A percentile compares a stretch with the other conserved stretches of the same genome.
phyloP scores from a whole-genome alignment of 495 filamentous ascomycete species.

The Penicillium bovifimosum region DNA sequence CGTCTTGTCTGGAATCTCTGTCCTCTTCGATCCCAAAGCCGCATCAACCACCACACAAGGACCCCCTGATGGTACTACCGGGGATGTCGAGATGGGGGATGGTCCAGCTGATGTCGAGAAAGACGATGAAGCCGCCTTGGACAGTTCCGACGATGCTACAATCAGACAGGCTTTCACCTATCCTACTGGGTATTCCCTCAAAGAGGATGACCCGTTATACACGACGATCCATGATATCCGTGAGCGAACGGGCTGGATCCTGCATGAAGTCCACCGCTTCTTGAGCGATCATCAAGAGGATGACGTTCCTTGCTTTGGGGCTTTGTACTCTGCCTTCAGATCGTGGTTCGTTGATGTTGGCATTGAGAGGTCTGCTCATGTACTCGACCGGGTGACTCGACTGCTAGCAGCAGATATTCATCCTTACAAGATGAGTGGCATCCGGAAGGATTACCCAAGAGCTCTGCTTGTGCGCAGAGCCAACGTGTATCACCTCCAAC shows the following conservation, averaged over 20 bases:
- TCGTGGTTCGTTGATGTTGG: slow-evolving; percentile 98
- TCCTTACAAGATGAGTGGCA: slow-evolving; percentile 88
- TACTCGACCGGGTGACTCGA: slow-evolving; percentile 77
- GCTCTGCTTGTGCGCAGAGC: slow-evolving; percentile 84
- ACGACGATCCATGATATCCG: slow-evolving; percentile 72
- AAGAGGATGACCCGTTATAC: slow-evolving; percentile 58
- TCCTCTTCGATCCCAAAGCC: slow-evolving; percentile 76
- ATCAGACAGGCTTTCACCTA: slow-evolving; percentile 78
- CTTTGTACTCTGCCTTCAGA: slow-evolving; percentile 83
- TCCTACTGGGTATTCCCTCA: slow-evolving; percentile 76
- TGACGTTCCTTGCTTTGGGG: slow-evolving; percentile 90
- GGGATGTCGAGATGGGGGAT: slow-evolving; percentile 43
- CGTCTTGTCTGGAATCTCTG: slow-evolving; percentile 78
- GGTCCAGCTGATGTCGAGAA: slow-evolving; percentile 45
- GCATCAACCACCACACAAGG: slow-evolving; percentile 44
- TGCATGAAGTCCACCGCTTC: slow-evolving; percentile 82
- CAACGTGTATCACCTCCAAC: slow-evolving; percentile 89
- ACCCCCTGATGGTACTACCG: slow-evolving; percentile 17
- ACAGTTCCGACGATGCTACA: slow-evolving; percentile 75
- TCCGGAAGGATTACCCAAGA: slow-evolving; percentile 87
- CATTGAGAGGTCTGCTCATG: slow-evolving; percentile 90
- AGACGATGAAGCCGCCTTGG: slow-evolving; percentile 57
- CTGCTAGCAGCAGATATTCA: slow-evolving; percentile 79
- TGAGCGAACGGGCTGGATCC: slow-evolving; percentile 67
- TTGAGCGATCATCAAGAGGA: slow-evolving; percentile 82